These are phyloP conservation scores for Fusarium sp. DNA, from an alignment of 2,329 filamentous ascomycete species.

Conservation along the genomic window DNA sequence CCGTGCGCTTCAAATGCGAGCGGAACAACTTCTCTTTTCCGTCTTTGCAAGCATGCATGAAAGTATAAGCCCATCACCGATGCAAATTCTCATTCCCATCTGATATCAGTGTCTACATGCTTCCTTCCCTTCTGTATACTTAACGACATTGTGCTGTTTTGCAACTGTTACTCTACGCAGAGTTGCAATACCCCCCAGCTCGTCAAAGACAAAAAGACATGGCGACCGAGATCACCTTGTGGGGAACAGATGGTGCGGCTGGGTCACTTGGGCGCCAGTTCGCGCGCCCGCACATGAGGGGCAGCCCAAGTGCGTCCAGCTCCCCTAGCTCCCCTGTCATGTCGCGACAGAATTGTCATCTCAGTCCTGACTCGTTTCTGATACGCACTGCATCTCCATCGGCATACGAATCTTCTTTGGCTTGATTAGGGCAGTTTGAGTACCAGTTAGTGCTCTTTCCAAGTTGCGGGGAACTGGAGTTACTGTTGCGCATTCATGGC, in stretches of 20 bases:
- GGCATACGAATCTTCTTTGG: conserved; percentile 23
- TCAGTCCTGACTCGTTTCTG: conserved; percentile 44
- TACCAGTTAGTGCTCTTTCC: conserved; percentile 17
- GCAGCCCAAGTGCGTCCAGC: conserved; percentile 11
- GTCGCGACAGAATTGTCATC: conserved; percentile 38
- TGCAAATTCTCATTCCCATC: conserved; percentile 1
- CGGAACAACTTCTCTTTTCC: conserved; percentile 44
- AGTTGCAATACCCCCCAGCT: conserved; percentile 4
- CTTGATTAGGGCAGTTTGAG: conserved; percentile 20
- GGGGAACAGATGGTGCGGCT: conserved; percentile 34
- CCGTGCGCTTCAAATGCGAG: conserved; percentile 41
- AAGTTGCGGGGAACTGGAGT: conserved; percentile 32
- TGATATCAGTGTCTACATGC: background rate
- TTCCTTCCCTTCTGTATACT: background rate
- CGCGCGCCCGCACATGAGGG: conserved; percentile 33
- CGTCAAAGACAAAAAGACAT: conserved; percentile 20
- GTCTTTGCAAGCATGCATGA: conserved; percentile 43
- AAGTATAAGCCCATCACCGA: conserved; percentile 8
- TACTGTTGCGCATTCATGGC: conserved; percentile 12
- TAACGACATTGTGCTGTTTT: background rate
- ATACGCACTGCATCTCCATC: conserved; percentile 24
- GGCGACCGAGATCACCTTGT: conserved; percentile 30
- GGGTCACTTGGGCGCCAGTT: conserved; percentile 40
- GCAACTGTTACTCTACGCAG: background rate
- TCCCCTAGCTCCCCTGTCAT: conserved; percentile 42